A percentile compares a stretch with the other conserved stretches of the same genome.
Conservation (phyloP, 75 land plant genomes). For the Picea sitchensis region DNA sequence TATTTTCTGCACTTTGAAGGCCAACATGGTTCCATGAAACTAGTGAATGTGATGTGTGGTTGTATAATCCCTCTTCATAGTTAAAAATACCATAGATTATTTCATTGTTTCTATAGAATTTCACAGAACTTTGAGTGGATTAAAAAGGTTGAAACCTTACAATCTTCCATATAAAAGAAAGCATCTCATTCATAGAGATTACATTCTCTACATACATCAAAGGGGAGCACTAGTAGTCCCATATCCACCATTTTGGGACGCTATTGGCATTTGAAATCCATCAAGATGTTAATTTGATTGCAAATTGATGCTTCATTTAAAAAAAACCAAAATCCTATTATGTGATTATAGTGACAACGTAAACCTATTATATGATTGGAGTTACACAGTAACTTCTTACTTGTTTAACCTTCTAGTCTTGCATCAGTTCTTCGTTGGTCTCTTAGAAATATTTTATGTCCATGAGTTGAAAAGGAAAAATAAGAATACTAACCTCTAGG, state of each 20-base stretch:
- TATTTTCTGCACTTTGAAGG: conserved; percentile 33
- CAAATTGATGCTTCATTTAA: background rate
- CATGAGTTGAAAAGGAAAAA: background rate
- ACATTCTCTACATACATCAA: conserved; percentile 41
- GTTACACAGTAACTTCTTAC: too few relatives aligned
- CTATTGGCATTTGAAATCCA: conserved; percentile 1
- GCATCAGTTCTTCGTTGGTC: background rate
- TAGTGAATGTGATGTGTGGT: background rate
- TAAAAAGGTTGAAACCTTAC: background rate
- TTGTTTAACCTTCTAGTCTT: background rate
- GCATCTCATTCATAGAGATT: conserved; percentile 38
- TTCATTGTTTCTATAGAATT: background rate
- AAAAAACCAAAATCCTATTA: background rate
- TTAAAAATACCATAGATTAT: background rate
- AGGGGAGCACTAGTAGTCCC: conserved; percentile 54
- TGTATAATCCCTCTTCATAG: background rate
- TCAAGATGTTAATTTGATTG: background rate
- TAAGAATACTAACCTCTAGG: conserved; percentile 37
- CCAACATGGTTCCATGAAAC: background rate
- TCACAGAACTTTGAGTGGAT: background rate
- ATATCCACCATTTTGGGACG: conserved; percentile 50
- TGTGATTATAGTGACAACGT: background rate
- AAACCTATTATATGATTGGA: too few relatives aligned
- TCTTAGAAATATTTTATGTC: background rate
- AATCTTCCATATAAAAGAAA: conserved; percentile 34